Evolutionary conservation across 2,329 filamentous ascomycete species (phyloP).

Genomic region (Fusarium robinianum): DNA sequence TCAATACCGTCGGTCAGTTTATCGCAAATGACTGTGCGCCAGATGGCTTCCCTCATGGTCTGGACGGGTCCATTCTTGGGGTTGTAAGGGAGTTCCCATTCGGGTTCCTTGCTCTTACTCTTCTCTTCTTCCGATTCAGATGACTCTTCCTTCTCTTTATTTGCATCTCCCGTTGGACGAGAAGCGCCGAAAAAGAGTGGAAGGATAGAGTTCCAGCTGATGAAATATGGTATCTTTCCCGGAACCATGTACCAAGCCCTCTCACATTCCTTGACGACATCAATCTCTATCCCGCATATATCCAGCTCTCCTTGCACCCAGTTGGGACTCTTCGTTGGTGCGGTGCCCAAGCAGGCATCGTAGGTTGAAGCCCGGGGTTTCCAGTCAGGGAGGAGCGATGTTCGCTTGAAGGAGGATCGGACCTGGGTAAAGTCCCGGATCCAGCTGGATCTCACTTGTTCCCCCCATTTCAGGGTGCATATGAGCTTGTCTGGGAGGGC

Average conservation of each 20-base stretch:
- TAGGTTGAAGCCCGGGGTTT: not conserved
- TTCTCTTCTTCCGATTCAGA: too few species aligned
- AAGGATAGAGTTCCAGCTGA: constrained; percentile 1
- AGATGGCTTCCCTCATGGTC: constrained; percentile 6
- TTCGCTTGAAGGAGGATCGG: not conserved
- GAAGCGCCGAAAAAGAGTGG: constrained; percentile 1
- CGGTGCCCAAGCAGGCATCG: not conserved
- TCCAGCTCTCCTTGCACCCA: not conserved
- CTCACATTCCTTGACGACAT: not conserved
- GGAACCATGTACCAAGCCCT: constrained; percentile 4
- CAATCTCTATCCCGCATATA: not conserved
- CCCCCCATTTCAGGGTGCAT: not conserved
- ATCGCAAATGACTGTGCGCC: not conserved
- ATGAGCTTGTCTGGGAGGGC: not conserved
- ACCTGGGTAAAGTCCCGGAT: constrained; percentile 4
- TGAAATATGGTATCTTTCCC: not conserved
- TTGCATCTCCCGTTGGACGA: not conserved
- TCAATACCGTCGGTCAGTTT: not conserved
- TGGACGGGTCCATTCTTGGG: not conserved
- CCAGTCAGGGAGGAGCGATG: not conserved
- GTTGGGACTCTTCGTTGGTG: not conserved
- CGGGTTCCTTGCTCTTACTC: not conserved
- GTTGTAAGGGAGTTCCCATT: constrained; percentile 2
- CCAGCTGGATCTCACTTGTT: constrained; percentile 2
- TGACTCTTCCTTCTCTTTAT: too few species aligned